Conservation (phyloP, 306 rosid species). For the Inga leiocalycina region DNA sequence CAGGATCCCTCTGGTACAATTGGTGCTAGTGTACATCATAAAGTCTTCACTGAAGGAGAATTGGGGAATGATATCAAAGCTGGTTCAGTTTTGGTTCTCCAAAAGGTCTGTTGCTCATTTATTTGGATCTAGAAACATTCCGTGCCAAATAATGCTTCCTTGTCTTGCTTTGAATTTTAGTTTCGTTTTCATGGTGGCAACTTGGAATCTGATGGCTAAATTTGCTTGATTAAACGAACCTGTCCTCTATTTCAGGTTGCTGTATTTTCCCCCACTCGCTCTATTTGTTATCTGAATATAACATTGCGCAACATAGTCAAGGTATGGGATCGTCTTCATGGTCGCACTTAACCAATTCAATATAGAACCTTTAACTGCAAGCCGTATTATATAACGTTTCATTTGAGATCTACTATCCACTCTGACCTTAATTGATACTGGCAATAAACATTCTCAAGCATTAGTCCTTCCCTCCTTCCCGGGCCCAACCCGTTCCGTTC, state of each 20-base stretch:
- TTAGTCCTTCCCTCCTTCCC: background rate
- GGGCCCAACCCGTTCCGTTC: background rate
- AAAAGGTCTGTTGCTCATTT: slow-evolving; percentile 48
- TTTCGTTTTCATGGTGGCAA: background rate
- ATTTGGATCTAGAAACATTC: background rate
- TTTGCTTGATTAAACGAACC: slow-evolving; percentile 6
- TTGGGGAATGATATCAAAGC: slow-evolving; percentile 56
- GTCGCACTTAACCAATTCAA: background rate
- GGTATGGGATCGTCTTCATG: slow-evolving; percentile 47
- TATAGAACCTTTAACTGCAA: background rate
- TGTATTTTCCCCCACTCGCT: slow-evolving; percentile 65
- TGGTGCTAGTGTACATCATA: slow-evolving; percentile 68
- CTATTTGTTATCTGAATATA: slow-evolving; percentile 62
- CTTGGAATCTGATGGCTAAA: background rate
- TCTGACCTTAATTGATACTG: background rate
- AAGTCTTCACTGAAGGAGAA: slow-evolving; percentile 50
- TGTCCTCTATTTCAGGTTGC: slow-evolving; percentile 57
- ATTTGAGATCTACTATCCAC: background rate
- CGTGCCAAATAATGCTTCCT: background rate
- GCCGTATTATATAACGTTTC: background rate
- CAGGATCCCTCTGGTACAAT: slow-evolving; percentile 81
- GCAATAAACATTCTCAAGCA: background rate
- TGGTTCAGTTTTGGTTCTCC: slow-evolving; percentile 74
- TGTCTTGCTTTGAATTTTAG: background rate
- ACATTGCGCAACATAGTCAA: slow-evolving; percentile 63